Percentiles rank a stretch among this genome's conserved stretches.
These are phyloP conservation scores for Verbena officinalis DNA, from an alignment of 257 asterid genomes.

Conservation along the genomic window DNA sequence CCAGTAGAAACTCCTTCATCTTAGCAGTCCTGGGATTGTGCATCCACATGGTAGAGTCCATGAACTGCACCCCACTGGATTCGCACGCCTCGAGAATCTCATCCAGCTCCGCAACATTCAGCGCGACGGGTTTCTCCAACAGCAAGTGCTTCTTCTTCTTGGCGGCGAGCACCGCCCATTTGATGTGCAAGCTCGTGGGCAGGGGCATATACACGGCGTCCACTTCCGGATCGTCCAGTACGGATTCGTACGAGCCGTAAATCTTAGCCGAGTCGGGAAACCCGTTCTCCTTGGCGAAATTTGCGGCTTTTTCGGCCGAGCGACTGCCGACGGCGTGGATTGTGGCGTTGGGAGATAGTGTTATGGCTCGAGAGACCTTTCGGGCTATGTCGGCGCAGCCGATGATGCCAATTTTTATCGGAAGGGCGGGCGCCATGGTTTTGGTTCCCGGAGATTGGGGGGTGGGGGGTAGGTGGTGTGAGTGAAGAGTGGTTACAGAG, in stretches of 20 bases:
- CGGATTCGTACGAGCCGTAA: conserved; percentile 56
- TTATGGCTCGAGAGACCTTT: conserved; percentile 49
- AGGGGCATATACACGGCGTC: conserved; percentile 65
- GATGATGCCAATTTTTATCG: conserved; percentile 49
- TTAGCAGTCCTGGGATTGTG: conserved; percentile 76
- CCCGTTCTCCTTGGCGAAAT: conserved; percentile 45
- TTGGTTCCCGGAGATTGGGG: not conserved
- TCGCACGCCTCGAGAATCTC: conserved; percentile 67
- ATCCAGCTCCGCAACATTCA: conserved; percentile 46
- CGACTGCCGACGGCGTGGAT: conserved; percentile 64
- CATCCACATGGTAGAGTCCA: conserved; percentile 92
- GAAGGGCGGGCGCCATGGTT: conserved; percentile 30
- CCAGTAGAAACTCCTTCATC: conserved; percentile 62
- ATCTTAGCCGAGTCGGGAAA: conserved; percentile 52
- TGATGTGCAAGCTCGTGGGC: conserved; percentile 62
- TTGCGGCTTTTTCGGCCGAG: conserved; percentile 46
- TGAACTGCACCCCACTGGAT: conserved; percentile 73
- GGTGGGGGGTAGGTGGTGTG: not conserved
- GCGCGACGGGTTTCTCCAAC: conserved; percentile 58
- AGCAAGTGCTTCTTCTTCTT: conserved; percentile 57
- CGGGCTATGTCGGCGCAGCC: conserved; percentile 67
- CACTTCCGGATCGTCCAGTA: conserved; percentile 55
- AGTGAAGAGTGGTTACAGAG: no score
- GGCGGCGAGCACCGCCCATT: conserved; percentile 69
- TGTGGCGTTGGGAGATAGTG: conserved; percentile 47